These are phyloP conservation scores for Flaveria sonorensis DNA, from an alignment of 129 eudicot species.

Conservation along the genomic window DNA sequence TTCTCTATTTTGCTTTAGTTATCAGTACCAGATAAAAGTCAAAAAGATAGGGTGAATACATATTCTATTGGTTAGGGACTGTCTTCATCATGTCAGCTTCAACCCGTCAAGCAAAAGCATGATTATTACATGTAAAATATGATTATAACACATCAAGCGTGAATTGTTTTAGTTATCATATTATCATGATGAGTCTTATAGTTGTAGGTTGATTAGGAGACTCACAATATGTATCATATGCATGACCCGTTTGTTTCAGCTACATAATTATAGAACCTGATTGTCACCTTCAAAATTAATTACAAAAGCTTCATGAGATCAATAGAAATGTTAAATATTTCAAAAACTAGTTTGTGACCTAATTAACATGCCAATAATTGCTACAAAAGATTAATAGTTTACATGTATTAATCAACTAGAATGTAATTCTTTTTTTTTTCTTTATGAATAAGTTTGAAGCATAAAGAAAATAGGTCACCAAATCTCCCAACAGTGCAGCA, in stretches of 20 bases:
- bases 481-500: conserved; percentile 28
- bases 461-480: conserved; percentile 18
- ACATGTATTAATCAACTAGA: conserved; percentile 8
- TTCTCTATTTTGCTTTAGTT: conserved; percentile 10
- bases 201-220: not conserved
- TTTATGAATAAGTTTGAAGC: conserved; percentile 21
- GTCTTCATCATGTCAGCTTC: not conserved
- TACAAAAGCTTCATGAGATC: not conserved
- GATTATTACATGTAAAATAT: conserved; percentile 13
- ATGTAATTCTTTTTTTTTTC: not conserved
- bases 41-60: conserved; percentile 27
- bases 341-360: conserved; percentile 22
- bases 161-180: no score
- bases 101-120: conserved; percentile 6
- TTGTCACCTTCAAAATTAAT: no score
- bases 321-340: not conserved
- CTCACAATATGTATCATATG: not conserved
- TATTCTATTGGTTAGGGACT: conserved; percentile 35
- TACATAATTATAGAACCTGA: no score
- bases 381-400: not conserved
- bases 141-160: not conserved
- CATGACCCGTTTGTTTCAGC: no score
- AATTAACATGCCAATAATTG: conserved; percentile 15
- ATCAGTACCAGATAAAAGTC: conserved; percentile 24
- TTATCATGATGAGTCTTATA: no score